Evolutionary conservation across 305 asterid genomes (phyloP).

Genomic region (Euphrasia arctica): DNA sequence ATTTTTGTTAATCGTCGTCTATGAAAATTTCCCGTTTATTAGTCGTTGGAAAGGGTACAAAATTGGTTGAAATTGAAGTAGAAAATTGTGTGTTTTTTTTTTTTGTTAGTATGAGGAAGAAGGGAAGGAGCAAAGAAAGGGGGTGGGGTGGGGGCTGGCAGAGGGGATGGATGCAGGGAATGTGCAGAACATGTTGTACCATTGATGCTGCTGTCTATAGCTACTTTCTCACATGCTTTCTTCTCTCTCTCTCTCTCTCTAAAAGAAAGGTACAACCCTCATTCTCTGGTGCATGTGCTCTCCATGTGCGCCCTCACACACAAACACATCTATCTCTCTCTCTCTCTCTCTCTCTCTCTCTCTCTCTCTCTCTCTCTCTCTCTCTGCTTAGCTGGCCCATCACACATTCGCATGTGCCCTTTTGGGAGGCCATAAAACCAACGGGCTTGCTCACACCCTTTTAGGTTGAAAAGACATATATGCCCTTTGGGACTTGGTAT

Average conservation of each 20-base stretch:
- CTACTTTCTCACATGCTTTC: constrained; percentile 34
- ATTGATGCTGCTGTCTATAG: constrained; percentile 81
- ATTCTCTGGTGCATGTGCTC: constrained; percentile 32
- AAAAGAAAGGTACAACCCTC: constrained; percentile 30
- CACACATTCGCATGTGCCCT: constrained; percentile 36
- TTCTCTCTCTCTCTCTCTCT: constrained; percentile 13
- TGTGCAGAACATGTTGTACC: constrained; percentile 96
- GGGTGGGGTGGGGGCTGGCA: constrained; percentile 1
- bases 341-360: no score
- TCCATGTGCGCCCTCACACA: constrained; percentile 30
- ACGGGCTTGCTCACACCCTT: background rate
- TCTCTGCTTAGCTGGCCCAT: constrained; percentile 27
- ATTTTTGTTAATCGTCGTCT: no score
- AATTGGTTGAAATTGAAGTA: no score
- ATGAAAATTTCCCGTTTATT: no score
- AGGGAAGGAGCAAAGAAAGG: no score
- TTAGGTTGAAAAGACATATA: constrained; percentile 6
- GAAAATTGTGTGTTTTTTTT: no score
- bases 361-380: background rate
- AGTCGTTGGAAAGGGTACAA: no score
- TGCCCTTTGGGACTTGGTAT: constrained; percentile 14
- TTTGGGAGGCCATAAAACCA: constrained; percentile 21
- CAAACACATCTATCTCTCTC: background rate
- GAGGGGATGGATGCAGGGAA: constrained; percentile 69
- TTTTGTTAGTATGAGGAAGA: no score